Percentiles rank a stretch among this genome's conserved stretches.
Conservation (phyloP, 768 basidiomycete species). For the Amylocystis lapponica region DNA sequence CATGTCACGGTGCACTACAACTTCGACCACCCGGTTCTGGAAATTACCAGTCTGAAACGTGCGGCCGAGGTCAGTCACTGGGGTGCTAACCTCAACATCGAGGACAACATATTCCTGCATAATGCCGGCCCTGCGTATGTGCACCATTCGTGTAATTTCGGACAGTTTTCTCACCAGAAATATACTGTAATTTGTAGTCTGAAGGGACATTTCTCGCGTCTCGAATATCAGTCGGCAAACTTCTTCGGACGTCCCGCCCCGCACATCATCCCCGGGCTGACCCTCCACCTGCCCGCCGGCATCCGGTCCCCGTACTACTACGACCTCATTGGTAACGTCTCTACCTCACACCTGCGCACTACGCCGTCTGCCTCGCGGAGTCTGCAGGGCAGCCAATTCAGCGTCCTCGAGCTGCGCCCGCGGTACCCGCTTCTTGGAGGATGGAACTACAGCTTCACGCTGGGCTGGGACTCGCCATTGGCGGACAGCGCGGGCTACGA, state of each 20-base stretch:
- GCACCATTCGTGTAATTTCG: neutral
- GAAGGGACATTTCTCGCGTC: slow-evolving; percentile 92
- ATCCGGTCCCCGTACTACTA: slow-evolving; percentile 83
- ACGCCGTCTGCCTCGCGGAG: slow-evolving; percentile 50
- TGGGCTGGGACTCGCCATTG: slow-evolving; percentile 90
- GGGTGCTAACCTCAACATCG: slow-evolving; percentile 91
- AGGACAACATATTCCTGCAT: slow-evolving; percentile 80
- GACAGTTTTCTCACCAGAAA: too few relatives aligned
- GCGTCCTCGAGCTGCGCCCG: slow-evolving; percentile 77
- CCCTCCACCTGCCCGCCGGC: slow-evolving; percentile 78
- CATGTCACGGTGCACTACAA: slow-evolving; percentile 71
- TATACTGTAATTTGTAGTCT: slow-evolving; percentile 49
- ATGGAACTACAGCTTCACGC: slow-evolving; percentile 95
- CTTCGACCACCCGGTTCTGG: slow-evolving; percentile 76
- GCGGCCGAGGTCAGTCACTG: slow-evolving; percentile 92
- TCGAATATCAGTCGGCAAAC: slow-evolving; percentile 74
- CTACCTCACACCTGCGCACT: slow-evolving; percentile 79
- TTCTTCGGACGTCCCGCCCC: slow-evolving; percentile 63
- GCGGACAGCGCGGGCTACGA: slow-evolving; percentile 68
- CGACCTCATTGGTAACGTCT: slow-evolving; percentile 93
- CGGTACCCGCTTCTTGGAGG: slow-evolving; percentile 93
- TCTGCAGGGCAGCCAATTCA: slow-evolving; percentile 34
- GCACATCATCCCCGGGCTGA: slow-evolving; percentile 67
- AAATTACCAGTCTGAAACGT: slow-evolving; percentile 67
- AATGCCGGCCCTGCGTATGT: slow-evolving; percentile 90